Evolutionary conservation across 257 asterid species (phyloP).

Genomic region (Plantago ovata): DNA sequence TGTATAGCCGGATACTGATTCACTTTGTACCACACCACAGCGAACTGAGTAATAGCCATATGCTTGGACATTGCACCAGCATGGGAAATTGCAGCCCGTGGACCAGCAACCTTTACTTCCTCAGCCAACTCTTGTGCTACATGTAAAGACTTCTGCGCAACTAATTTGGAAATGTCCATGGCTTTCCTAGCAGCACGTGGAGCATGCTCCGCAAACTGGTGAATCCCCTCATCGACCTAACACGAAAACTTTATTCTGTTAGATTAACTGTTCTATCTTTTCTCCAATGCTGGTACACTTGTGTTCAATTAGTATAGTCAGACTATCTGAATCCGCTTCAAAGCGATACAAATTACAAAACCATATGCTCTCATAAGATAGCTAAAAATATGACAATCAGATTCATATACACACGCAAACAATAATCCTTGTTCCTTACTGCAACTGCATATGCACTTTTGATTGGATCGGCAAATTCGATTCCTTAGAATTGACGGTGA

Average conservation of each 20-base stretch:
- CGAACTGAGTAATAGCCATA: slow-evolving; percentile 37
- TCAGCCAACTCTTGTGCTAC: slow-evolving; percentile 34
- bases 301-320: no score
- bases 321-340: no score
- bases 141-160: slow-evolving; percentile 32
- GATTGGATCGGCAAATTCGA: no score
- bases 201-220: slow-evolving; percentile 42
- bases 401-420: no score
- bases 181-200: slow-evolving; percentile 58
- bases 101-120: slow-evolving; percentile 58
- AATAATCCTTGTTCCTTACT: no score
- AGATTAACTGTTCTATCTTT: not conserved
- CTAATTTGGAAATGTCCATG: slow-evolving; percentile 22
- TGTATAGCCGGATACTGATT: slow-evolving; percentile 44
- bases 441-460: no score
- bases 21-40: slow-evolving; percentile 36
- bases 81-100: slow-evolving; percentile 47
- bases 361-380: no score
- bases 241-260: slow-evolving; percentile 5
- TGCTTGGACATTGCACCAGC: slow-evolving; percentile 41
- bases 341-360: no score
- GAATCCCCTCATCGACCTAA: slow-evolving; percentile 42
- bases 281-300: no score
- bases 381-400: no score
- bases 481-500: no score